Evolutionary conservation across 2,329 filamentous ascomycete species (phyloP).

Genomic region (Ophiostoma sp.): DNA sequence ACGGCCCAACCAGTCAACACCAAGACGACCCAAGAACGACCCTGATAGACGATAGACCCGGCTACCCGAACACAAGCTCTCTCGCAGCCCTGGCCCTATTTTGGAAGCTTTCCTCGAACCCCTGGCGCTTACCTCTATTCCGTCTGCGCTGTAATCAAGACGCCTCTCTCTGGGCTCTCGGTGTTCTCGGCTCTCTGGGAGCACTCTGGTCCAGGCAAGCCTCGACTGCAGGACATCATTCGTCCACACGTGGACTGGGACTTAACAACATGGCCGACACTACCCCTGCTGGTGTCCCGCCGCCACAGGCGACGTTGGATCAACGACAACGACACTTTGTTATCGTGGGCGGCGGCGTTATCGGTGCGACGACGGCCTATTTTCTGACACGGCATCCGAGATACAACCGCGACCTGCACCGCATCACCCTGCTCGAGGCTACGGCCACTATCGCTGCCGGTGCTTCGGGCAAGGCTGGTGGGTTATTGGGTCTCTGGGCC

Average conservation of each 20-base stretch:
- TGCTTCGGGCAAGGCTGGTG: conserved; percentile 92
- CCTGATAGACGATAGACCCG: not conserved
- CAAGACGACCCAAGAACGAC: not conserved
- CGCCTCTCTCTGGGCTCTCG: not conserved
- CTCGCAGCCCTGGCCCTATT: not conserved
- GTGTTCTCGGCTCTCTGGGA: not conserved
- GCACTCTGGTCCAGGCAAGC: not conserved
- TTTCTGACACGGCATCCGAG: conserved; percentile 82
- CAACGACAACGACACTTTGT: conserved; percentile 36
- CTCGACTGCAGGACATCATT: not conserved
- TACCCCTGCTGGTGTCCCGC: not conserved
- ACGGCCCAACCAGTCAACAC: not conserved
- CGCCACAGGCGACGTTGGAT: not conserved
- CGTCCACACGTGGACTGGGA: not conserved
- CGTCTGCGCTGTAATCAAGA: not conserved
- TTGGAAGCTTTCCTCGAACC: not conserved
- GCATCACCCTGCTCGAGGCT: conserved; percentile 84
- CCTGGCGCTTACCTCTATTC: not conserved
- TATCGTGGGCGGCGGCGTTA: conserved; percentile 76
- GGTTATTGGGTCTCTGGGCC: conserved; percentile 86
- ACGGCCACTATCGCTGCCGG: conserved; percentile 78
- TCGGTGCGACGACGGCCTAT: conserved; percentile 89
- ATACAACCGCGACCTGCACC: conserved; percentile 73
- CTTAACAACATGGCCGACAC: not conserved
- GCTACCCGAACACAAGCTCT: not conserved